Evolutionary conservation across 176 grass and related monocot genomes (phyloP).

Genomic region (Triticum aestivum): IWGSC_CS_RefSeq_v2.1 NC_057797.1:535949522-535950021

Average conservation of each 20-base stretch:
- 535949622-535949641: neutral
- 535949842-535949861: neutral
- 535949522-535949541: neutral
- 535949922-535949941: neutral
- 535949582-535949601: neutral
- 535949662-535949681: neutral
- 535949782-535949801: neutral
- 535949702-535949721: constrained; percentile 19
- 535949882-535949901: neutral
- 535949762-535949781: neutral
- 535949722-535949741: constrained; percentile 2
- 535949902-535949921: neutral
- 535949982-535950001: neutral
- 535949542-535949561: neutral
- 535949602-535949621: neutral
- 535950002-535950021: neutral
- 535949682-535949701: constrained; percentile 27
- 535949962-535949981: neutral
- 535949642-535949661: neutral
- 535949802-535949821: neutral
- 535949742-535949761: neutral
- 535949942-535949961: neutral
- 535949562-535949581: too few species aligned
- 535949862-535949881: neutral
- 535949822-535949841: constrained; percentile 20